Evolutionary conservation across 2,329 filamentous ascomycete species (phyloP).

Genomic region (Ophiostoma himal-ulmi): DNA sequence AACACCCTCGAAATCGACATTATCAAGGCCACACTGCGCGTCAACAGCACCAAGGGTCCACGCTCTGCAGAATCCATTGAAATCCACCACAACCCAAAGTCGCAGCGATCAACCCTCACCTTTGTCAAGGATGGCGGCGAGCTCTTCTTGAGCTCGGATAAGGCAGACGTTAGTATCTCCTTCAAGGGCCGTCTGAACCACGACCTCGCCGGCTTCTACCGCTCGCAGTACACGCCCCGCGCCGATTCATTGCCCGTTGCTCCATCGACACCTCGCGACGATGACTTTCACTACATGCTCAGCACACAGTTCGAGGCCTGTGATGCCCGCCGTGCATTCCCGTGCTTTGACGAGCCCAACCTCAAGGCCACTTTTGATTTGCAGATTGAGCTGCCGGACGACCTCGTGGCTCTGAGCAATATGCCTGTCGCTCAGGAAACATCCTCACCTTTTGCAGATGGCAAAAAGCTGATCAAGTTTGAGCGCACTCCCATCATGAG

Average conservation of each 20-base stretch:
- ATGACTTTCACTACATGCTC: conserved; percentile 66
- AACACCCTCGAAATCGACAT: conserved; percentile 84
- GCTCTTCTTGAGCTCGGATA: conserved; percentile 55
- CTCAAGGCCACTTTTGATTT: conserved; percentile 96
- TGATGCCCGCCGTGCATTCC: conserved; percentile 90
- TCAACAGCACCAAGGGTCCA: conserved; percentile 52
- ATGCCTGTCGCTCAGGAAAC: conserved; percentile 77
- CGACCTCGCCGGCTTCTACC: conserved; percentile 97
- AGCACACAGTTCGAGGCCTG: conserved; percentile 98
- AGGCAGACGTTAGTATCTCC: conserved; percentile 53
- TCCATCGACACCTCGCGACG: conserved; percentile 69
- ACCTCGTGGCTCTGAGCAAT: conserved; percentile 86
- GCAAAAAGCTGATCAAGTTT: conserved; percentile 70
- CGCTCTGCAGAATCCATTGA: conserved; percentile 55
- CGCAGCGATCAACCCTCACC: conserved; percentile 73
- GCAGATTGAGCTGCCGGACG: conserved; percentile 81
- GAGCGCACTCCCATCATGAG: conserved; percentile 86
- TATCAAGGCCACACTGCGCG: conserved; percentile 54
- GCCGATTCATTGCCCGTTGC: conserved; percentile 49
- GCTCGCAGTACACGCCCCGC: conserved; percentile 70
- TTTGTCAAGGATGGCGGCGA: conserved; percentile 56
- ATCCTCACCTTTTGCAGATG: conserved; percentile 39
- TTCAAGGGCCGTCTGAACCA: conserved; percentile 81
- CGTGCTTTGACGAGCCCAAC: conserved; percentile 97
- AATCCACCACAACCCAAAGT: conserved; percentile 74